phyloP scores from a whole-genome alignment of 306 rosid species.

The Vigna nakashimae region DNA sequence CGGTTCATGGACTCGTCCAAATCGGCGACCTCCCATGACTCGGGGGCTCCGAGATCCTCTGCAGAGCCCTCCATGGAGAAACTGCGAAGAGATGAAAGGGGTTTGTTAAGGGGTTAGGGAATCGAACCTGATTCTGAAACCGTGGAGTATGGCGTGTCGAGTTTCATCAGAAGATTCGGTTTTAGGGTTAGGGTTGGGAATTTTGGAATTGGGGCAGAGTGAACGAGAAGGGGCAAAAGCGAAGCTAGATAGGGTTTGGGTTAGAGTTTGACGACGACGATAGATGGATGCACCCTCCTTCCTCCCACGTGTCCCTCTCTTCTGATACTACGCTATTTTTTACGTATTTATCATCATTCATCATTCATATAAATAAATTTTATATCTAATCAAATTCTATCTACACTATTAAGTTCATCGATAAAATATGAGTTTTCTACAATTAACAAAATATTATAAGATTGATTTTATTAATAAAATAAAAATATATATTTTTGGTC shows the following conservation, averaged over 20 bases:
- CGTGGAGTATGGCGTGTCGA: slow-evolving; percentile 40
- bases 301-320: slow-evolving; percentile 50
- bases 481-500: no score
- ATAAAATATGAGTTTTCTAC: no score
- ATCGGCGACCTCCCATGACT: slow-evolving; percentile 94
- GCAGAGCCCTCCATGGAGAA: slow-evolving; percentile 88
- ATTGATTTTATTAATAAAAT: no score
- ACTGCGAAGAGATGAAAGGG: slow-evolving; percentile 12
- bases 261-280: slow-evolving; percentile 34
- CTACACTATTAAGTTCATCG: background rate
- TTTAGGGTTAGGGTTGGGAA: slow-evolving; percentile 57
- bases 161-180: slow-evolving; percentile 56
- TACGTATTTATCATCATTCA: no score
- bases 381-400: no score
- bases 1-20: slow-evolving; percentile 86
- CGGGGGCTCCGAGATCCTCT: slow-evolving; percentile 94
- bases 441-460: no score
- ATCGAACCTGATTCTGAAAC: slow-evolving; percentile 38
- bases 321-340: slow-evolving; percentile 11
- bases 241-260: slow-evolving; percentile 56
- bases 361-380: no score
- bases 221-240: slow-evolving; percentile 28
- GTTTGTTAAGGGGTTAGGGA: slow-evolving; percentile 46
- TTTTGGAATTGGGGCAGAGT: slow-evolving; percentile 35
- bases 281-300: slow-evolving; percentile 26